Base-by-base conservation (phyloP, 2,329 filamentous ascomycete species). In the Penicillium brasilianum region DNA sequence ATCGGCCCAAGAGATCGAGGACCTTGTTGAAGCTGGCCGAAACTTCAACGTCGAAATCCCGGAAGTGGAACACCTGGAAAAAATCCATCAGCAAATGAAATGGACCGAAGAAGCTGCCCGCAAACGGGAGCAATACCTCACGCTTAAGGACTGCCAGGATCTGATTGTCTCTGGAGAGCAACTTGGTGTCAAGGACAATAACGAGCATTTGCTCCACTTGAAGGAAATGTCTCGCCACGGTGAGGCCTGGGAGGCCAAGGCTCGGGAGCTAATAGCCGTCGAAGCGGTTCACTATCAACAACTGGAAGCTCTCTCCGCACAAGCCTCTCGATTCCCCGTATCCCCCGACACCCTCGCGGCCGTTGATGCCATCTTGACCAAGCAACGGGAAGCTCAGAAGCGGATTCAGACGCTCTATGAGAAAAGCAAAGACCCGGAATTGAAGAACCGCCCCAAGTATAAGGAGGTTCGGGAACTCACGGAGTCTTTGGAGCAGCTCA, bases 221-320 rank as follows among this genome's bases (percentile, higher is more conserved):
- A 87, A 88, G 61, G 90, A 94, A 30, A 90, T 96, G 74, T 85
- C 89, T 67, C 82, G 85, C 7, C 87, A 90, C 28, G 95, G 94
- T 41, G 87, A 93, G 72, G 83, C 91, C 49, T 99, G 95, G 95
- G 95, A 98, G 79, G 84, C 87, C 51, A 98, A 97, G 77, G 94
- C 93, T 2, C 90, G 91, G 70, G 94, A 99, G 74, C 83, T 99
- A 56, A 96, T 98, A 79, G 86, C 88, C n/a, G 93, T 93, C 9
- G 94, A 98, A 71, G 84, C 90, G 44, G 90, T 98, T 11, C 93
- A 98, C 77, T 98, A 96, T 71, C 91, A 93, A 56, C 95, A 99
- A 74, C 85, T 99, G 0, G 95, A 98, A 76, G 92, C 94, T 0
- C 82, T 99, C 6, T 96, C 93, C 1, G 87, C 87, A 53, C 94